Percentiles rank a stretch among this genome's conserved stretches.
Evolutionary conservation across 1,139 yeast species (phyloP).

Genomic region (Yamadazyma sp.): DNA sequence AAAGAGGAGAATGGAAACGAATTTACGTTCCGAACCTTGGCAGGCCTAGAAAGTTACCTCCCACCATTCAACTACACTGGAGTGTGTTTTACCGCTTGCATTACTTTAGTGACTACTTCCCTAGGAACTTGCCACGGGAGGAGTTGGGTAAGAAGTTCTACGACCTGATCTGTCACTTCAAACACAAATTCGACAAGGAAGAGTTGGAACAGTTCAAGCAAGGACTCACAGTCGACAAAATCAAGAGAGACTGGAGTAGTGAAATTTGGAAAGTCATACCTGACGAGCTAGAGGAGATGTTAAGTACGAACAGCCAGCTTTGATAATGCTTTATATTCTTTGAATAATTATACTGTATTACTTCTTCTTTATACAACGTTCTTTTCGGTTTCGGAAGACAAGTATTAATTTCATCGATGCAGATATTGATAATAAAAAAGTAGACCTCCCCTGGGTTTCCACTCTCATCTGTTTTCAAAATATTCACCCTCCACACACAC

Average conservation of each 20-base stretch:
- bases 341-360: constrained; percentile 4
- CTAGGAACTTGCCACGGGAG: constrained; percentile 41
- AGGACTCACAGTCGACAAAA: constrained; percentile 19
- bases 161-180: constrained; percentile 20
- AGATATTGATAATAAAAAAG: constrained; percentile 1
- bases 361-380: constrained; percentile 2
- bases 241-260: constrained; percentile 22
- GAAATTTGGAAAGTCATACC: constrained; percentile 39
- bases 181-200: constrained; percentile 10
- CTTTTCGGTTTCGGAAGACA: neutral
- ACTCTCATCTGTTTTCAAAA: neutral
- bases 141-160: constrained; percentile 22
- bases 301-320: constrained; percentile 13
- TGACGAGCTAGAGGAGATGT: constrained; percentile 32
- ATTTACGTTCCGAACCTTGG: constrained; percentile 56
- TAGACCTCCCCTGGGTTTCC: neutral
- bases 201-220: constrained; percentile 12
- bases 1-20: constrained; percentile 45
- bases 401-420: constrained; percentile 4
- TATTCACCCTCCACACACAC: neutral
- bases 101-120: constrained; percentile 43
- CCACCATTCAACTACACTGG: constrained; percentile 55
- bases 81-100: constrained; percentile 57
- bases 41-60: constrained; percentile 47
- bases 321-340: constrained; percentile 3